Percentiles rank a stretch among this genome's conserved stretches.
These are phyloP conservation scores for Aspergillus cejpii DNA, from an alignment of 2,329 filamentous ascomycete species.

Conservation along the genomic window DNA sequence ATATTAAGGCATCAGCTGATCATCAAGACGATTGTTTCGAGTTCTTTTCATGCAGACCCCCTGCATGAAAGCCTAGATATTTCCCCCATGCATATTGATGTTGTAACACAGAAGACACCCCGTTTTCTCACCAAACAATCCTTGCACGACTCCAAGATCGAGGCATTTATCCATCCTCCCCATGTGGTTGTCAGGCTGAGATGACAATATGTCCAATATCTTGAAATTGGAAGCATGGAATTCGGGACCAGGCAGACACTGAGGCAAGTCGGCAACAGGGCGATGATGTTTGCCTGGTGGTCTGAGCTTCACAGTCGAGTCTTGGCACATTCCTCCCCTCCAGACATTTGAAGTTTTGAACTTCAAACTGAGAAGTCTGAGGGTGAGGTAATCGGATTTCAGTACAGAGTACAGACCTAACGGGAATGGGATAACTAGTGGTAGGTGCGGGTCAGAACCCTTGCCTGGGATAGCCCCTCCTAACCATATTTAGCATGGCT, in stretches of 20 bases:
- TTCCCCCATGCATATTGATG: not conserved
- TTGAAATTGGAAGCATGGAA: no score
- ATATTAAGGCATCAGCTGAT: conserved; percentile 1
- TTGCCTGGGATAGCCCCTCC: not conserved
- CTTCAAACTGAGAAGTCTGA: no score
- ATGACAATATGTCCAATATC: no score
- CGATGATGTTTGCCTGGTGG: not conserved
- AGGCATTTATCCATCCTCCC: no score
- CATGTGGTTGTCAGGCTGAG: not conserved
- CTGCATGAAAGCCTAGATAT: not conserved
- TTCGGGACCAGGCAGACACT: not conserved
- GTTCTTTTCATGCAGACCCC: not conserved
- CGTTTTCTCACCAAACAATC: not conserved
- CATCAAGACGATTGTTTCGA: not conserved
- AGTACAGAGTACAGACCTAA: no score
- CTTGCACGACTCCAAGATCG: not conserved
- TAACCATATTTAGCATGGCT: not conserved
- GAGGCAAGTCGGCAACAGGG: not conserved
- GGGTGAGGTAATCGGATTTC: no score
- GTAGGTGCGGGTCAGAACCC: not conserved
- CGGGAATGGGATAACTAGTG: not conserved
- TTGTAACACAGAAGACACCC: not conserved
- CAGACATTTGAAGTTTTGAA: no score
- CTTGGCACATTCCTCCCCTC: not conserved
- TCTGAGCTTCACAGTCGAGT: not conserved